Base-by-base conservation (phyloP, 2,329 filamentous ascomycete genomes). In the Ceratocystiopsis sp. region DNA sequence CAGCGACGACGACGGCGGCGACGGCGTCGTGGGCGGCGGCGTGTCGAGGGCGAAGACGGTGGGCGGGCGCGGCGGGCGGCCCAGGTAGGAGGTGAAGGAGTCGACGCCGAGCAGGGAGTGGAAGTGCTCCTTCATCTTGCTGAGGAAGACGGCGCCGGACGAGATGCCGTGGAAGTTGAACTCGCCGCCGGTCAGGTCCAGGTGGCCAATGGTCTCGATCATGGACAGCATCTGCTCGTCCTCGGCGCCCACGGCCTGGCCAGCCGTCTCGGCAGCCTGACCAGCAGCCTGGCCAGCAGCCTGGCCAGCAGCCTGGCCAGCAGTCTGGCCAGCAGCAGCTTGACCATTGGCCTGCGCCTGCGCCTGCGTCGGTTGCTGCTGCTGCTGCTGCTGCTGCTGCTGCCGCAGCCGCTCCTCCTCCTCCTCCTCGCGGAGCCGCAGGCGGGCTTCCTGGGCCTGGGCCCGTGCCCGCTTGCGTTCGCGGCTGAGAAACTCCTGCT, bases 131-230 rank as follows among this genome's bases (percentile, higher is more conserved):
- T 85, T 80, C 71, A 98, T 80, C 43, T 84, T 78, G 49, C 77
- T 75, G 52, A 95, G 71, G 58, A 95, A 98, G 49, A 89, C 84
- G 37, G 87, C 73, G 3, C 89, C 87, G 0, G 91, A 96, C 0
- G 89, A 95, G 49, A 84, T 82, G 40, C 91, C 91, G 55, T 93
- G 85, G 54, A 94, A 98, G 59, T 96, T 87, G 78, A 86, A 93
- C 52, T 91, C 78, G 37, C 89, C 89, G 53, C 79, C 77, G 53
- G 93, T 86, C 33, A 96, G 69, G 54, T 96, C 89, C 16, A 98
- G 69, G 56, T 87, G 83, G 34, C 89, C 91, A 3, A 89, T 85
- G 37, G 84, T 84, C 56, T 89, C 83, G 45, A 96, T 86, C 89
- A 98, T 96, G 25, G 87, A 93, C 55, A 89, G 79, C 21, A 98